A percentile compares a stretch with the other conserved stretches of the same genome.
Conservation (phyloP, 805 yeast genomes). For the Wickerhamiella vanderwaltii region DNA sequence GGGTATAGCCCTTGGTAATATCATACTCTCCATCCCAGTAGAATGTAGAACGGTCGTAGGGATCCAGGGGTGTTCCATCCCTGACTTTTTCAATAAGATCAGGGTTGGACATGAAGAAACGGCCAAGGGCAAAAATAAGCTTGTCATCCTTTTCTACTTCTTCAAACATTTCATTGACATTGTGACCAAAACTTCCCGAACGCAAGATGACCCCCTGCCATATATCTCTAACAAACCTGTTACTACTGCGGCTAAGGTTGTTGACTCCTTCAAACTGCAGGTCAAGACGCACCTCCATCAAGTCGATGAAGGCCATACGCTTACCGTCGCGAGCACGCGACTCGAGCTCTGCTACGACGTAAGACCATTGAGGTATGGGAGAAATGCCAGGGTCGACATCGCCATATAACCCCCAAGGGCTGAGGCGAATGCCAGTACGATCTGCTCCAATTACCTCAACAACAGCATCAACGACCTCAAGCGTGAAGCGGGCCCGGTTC, state of each 20-base stretch:
- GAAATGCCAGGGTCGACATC: constrained; percentile 23
- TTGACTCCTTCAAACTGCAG: constrained; percentile 14
- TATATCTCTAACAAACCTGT: constrained; percentile 16
- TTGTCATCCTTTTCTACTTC: constrained; percentile 20
- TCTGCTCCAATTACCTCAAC: constrained; percentile 28
- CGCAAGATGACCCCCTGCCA: constrained; percentile 21
- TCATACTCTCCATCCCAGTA: constrained; percentile 26
- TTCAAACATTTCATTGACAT: constrained; percentile 15
- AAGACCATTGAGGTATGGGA: constrained; percentile 32
- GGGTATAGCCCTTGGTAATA: constrained; percentile 31
- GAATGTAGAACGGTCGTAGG: constrained; percentile 40
- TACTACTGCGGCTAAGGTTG: constrained; percentile 9
- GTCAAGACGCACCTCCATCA: constrained; percentile 37
- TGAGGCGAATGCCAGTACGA: constrained; percentile 28
- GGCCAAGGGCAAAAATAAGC: constrained; percentile 33
- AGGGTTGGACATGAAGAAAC: constrained; percentile 44
- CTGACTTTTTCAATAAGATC: constrained; percentile 39
- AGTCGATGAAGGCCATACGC: constrained; percentile 32
- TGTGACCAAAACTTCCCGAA: constrained; percentile 18
- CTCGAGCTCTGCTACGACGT: constrained; percentile 34
- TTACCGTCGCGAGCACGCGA: constrained; percentile 30
- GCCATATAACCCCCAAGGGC: constrained; percentile 30
- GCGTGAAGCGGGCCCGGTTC: constrained; percentile 39
- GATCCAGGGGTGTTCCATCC: constrained; percentile 31
- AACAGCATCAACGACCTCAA: constrained; percentile 38